A percentile compares a stretch with the other conserved stretches of the same genome.
These are phyloP conservation scores for Schizochytrium sp. DNA, from an alignment of 108 stramenopile genomes.

Conservation along the genomic window DNA sequence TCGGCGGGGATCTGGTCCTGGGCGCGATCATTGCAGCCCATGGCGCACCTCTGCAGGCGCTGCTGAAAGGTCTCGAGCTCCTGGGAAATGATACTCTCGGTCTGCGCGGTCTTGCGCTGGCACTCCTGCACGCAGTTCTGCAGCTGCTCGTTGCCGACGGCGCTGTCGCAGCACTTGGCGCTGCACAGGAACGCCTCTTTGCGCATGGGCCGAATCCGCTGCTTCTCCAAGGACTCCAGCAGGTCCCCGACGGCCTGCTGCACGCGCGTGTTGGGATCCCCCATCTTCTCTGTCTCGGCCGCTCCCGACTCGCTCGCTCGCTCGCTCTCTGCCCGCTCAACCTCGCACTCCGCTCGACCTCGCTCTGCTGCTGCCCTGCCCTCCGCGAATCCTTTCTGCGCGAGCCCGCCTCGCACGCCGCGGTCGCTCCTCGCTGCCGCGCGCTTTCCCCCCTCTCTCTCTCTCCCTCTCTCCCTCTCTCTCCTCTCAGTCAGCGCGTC, in stretches of 20 bases:
- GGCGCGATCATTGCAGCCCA: neutral
- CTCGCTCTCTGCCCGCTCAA: no score
- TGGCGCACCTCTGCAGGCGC: constrained; percentile 10
- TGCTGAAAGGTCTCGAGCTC: constrained; percentile 16
- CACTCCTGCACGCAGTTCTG: constrained; percentile 8
- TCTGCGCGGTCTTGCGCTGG: neutral
- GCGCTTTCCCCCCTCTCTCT: no score
- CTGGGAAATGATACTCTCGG: neutral
- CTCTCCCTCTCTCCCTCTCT: no score
- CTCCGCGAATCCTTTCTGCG: no score
- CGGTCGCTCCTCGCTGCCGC: no score
- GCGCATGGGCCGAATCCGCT: neutral
- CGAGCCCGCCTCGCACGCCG: no score
- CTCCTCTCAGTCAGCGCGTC: no score
- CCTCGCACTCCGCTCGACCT: neutral
- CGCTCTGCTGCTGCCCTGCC: no score
- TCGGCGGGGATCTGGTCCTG: constrained; percentile 17
- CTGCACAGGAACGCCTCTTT: constrained; percentile 5
- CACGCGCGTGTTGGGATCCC: neutral
- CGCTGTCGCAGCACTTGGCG: constrained; percentile 15
- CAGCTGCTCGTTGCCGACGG: neutral
- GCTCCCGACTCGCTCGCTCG: neutral
- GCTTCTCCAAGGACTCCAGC: neutral
- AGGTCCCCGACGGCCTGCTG: neutral
- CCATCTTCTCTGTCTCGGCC: neutral